A percentile compares a stretch with the other conserved stretches of the same genome.
Evolutionary conservation across 2,329 filamentous ascomycete genomes (phyloP).

Genomic region (Pyricularia grisea): DNA sequence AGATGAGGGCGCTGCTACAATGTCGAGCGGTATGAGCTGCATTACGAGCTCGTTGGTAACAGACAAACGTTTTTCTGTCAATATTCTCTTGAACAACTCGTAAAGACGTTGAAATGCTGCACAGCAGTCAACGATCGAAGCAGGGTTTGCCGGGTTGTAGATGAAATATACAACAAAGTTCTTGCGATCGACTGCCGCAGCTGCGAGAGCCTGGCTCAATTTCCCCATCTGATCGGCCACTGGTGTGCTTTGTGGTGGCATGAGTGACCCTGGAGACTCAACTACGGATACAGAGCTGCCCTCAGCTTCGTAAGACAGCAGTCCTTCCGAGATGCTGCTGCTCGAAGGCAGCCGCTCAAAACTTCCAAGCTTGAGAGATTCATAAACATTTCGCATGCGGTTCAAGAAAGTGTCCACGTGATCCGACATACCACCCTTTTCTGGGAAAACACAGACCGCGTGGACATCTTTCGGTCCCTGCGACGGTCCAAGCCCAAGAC

Average conservation of each 20-base stretch:
- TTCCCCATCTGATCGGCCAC: slow-evolving; percentile 38
- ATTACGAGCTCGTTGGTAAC: slow-evolving; percentile 60
- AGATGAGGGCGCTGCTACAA: slow-evolving; percentile 54
- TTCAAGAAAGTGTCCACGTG: slow-evolving; percentile 56
- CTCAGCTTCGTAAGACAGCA: slow-evolving; percentile 41
- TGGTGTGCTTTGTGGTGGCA: slow-evolving; percentile 32
- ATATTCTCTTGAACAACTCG: slow-evolving; percentile 46
- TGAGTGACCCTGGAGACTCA: slow-evolving; percentile 19
- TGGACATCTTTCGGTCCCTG: slow-evolving; percentile 63
- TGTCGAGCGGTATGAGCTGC: slow-evolving; percentile 61
- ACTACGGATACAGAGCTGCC: slow-evolving; percentile 24
- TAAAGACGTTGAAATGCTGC: slow-evolving; percentile 65
- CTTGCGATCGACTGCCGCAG: slow-evolving; percentile 29
- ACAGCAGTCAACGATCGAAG: slow-evolving; percentile 60
- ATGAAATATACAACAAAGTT: slow-evolving; percentile 72
- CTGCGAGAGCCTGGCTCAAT: slow-evolving; percentile 35
- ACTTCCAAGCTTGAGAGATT: slow-evolving; percentile 61
- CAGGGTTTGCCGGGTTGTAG: slow-evolving; percentile 54
- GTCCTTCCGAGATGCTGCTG: slow-evolving; percentile 34
- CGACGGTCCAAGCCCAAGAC: slow-evolving; percentile 63
- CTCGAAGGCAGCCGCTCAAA: slow-evolving; percentile 42
- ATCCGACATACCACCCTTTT: slow-evolving; percentile 51
- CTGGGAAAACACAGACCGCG: slow-evolving; percentile 62
- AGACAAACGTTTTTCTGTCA: slow-evolving; percentile 37
- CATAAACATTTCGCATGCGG: slow-evolving; percentile 61